Evolutionary conservation across 1,284 basidiomycete species (phyloP).

Genomic region (Cryptococcus wingfieldii): DNA sequence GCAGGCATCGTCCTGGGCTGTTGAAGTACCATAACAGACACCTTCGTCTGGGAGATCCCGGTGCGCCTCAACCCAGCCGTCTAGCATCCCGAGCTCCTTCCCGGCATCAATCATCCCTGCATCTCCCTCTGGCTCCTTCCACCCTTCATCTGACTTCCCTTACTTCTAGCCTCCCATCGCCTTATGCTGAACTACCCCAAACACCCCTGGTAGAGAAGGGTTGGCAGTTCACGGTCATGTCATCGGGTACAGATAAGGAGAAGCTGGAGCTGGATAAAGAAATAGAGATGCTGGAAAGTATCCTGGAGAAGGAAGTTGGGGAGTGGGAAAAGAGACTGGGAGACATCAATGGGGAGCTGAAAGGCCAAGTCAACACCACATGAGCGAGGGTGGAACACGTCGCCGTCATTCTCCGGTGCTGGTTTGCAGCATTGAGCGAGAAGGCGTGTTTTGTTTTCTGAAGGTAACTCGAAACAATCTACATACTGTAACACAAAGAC

Average conservation of each 20-base stretch:
- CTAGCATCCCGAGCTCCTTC: background rate
- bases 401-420: too few relatives aligned
- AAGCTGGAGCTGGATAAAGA: slow-evolving; percentile 51
- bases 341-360: slow-evolving; percentile 56
- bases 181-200: slow-evolving; percentile 16
- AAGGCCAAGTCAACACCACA: slow-evolving; percentile 14
- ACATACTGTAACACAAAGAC: too few relatives aligned
- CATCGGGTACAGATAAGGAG: slow-evolving; percentile 33
- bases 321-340: slow-evolving; percentile 62
- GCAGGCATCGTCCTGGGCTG: slow-evolving; percentile 52
- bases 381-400: too few relatives aligned
- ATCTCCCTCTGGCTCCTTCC: background rate
- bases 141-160: background rate
- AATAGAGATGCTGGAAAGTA: slow-evolving; percentile 38
- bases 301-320: slow-evolving; percentile 58
- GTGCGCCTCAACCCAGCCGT: background rate
- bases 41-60: slow-evolving; percentile 46
- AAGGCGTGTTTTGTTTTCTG: too few relatives aligned
- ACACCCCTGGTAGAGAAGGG: slow-evolving; percentile 33
- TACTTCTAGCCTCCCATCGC: slow-evolving; percentile 2
- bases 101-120: background rate
- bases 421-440: too few relatives aligned
- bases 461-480: too few relatives aligned
- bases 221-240: slow-evolving; percentile 43
- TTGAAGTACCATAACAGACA: slow-evolving; percentile 55